Evolutionary conservation across 2,329 filamentous ascomycete species (phyloP).

Genomic region (Epichloe sp.): DNA sequence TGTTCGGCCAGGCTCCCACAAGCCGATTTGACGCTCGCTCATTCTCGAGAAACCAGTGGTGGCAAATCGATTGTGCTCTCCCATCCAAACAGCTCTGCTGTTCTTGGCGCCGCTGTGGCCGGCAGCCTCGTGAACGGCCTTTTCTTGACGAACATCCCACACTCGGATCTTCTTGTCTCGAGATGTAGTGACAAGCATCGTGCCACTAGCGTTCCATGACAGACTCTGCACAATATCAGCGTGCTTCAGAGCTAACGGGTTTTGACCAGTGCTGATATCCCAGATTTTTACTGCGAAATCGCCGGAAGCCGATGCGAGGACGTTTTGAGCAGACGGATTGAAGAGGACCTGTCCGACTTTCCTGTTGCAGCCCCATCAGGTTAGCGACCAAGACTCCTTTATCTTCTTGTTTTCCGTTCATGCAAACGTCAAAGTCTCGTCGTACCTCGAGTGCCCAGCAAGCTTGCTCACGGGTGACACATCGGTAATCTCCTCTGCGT

Average conservation of each 20-base stretch:
- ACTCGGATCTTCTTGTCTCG: constrained; percentile 96
- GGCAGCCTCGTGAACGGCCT: constrained; percentile 66
- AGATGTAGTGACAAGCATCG: constrained; percentile 79
- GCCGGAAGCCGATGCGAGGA: constrained; percentile 88
- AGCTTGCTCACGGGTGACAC: constrained; percentile 72
- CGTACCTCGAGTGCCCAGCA: constrained; percentile 70
- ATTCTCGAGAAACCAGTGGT: constrained; percentile 97
- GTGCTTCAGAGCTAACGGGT: constrained; percentile 68
- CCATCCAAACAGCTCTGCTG: constrained; percentile 92
- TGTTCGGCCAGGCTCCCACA: constrained; percentile 83
- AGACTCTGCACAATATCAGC: constrained; percentile 88
- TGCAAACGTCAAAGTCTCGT: not conserved
- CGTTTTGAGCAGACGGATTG: constrained; percentile 90
- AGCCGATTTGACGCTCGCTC: constrained; percentile 90
- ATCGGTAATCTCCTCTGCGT: constrained; percentile 72
- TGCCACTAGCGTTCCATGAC: constrained; percentile 87
- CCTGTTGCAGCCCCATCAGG: constrained; percentile 31
- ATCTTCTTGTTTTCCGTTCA: not conserved
- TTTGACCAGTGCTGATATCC: constrained; percentile 72
- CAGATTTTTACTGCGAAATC: constrained; percentile 93
- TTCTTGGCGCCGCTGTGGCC: constrained; percentile 95
- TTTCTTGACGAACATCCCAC: constrained; percentile 94
- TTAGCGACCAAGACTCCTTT: not conserved
- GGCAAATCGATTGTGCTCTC: constrained; percentile 88
- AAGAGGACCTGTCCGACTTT: constrained; percentile 98